Evolutionary conservation across 2,329 filamentous ascomycete species (phyloP).

Genomic region (Aspergillus sergii): DNA sequence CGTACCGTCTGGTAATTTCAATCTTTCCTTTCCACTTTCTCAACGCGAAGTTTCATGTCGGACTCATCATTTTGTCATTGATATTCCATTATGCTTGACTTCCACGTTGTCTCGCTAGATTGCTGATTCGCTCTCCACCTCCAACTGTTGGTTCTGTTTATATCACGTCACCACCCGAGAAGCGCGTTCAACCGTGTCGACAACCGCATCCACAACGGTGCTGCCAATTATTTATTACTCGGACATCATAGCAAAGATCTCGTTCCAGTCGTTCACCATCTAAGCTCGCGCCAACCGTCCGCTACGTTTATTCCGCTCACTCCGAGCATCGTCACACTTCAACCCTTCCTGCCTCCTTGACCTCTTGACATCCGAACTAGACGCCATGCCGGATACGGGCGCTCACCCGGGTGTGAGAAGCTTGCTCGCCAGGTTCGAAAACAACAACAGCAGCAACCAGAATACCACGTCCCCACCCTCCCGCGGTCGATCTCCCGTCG

Average conservation of each 20-base stretch:
- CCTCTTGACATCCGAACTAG: slow-evolving; percentile 1
- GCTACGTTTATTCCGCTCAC: neutral
- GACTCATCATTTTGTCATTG: slow-evolving; percentile 7
- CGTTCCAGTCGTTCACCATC: neutral
- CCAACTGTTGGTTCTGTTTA: slow-evolving; percentile 18
- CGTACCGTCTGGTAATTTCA: slow-evolving; percentile 8
- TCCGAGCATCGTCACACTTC: neutral
- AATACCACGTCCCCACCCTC: slow-evolving; percentile 64
- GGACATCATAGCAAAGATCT: neutral
- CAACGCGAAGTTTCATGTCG: neutral
- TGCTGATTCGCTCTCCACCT: slow-evolving; percentile 8
- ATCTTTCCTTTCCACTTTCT: slow-evolving; percentile 7
- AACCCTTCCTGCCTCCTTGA: neutral
- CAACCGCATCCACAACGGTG: neutral
- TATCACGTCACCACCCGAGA: slow-evolving; percentile 21
- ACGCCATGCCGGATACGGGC: slow-evolving; percentile 24
- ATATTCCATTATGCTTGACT: slow-evolving; percentile 9
- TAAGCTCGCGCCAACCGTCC: neutral
- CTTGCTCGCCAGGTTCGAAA: slow-evolving; percentile 80
- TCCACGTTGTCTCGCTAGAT: slow-evolving; percentile 10
- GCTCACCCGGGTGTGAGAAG: slow-evolving; percentile 63
- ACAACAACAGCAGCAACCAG: slow-evolving; percentile 60
- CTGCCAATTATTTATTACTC: neutral
- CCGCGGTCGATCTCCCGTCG: slow-evolving; percentile 68
- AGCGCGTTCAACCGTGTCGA: slow-evolving; percentile 7